Conservation (phyloP, 2,329 filamentous ascomycete genomes). For the Exophiala phaeomuriformis region DNA sequence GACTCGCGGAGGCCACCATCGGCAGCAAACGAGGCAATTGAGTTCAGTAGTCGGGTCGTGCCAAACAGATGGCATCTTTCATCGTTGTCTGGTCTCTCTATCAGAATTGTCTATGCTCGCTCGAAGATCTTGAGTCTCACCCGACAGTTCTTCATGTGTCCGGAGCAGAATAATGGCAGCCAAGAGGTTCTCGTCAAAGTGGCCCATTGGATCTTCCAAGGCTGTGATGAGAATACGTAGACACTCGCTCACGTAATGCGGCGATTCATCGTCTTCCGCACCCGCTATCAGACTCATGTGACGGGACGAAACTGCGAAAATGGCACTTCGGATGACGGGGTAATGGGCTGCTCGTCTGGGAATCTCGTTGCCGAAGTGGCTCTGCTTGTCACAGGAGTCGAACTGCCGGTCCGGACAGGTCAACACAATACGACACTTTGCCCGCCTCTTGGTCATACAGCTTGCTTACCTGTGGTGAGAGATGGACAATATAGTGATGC, state of each 20-base stretch:
- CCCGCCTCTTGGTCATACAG: conserved; percentile 21
- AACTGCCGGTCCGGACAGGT: conserved; percentile 20
- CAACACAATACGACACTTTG: not conserved
- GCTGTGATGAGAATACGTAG: conserved; percentile 43
- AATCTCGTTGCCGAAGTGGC: conserved; percentile 42
- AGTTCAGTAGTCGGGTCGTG: conserved; percentile 35
- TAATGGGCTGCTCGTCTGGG: conserved; percentile 42
- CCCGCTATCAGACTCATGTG: conserved; percentile 38
- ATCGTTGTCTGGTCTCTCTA: conserved; percentile 24
- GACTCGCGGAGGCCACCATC: conserved; percentile 38
- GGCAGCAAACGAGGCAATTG: conserved; percentile 35
- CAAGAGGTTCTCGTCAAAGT: conserved; percentile 43
- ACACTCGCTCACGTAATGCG: conserved; percentile 42
- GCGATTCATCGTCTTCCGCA: conserved; percentile 37
- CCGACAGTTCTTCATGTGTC: conserved; percentile 41
- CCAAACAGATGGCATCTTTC: conserved; percentile 36
- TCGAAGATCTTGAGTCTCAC: not conserved
- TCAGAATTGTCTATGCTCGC: not conserved
- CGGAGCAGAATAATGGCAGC: conserved; percentile 45
- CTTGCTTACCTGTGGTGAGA: conserved; percentile 28
- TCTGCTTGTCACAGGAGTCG: conserved; percentile 33
- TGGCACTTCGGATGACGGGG: conserved; percentile 43
- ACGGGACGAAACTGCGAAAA: conserved; percentile 42
- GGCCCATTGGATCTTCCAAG: conserved; percentile 37
- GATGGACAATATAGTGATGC: conserved; percentile 32